Evolutionary conservation across 495 filamentous ascomycete genomes (phyloP).

Genomic region (Penicillium ucsense): DNA sequence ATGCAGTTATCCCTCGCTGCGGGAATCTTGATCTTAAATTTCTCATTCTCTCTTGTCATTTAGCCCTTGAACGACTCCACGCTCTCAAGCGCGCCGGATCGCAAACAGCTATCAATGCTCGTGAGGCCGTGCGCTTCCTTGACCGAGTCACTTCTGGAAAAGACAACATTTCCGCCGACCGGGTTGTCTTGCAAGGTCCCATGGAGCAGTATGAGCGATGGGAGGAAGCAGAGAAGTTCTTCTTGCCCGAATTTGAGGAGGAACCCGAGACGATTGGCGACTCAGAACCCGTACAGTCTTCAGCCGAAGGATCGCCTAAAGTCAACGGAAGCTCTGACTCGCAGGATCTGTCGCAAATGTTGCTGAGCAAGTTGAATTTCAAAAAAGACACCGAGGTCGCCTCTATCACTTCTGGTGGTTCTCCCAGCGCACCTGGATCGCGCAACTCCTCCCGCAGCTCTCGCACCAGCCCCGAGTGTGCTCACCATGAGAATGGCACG

Average conservation of each 20-base stretch:
- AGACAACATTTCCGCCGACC: conserved; percentile 36
- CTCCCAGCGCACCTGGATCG: conserved; percentile 33
- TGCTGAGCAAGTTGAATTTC: conserved; percentile 43
- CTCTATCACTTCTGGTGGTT: conserved; percentile 42
- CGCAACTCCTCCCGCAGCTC: conserved; percentile 43
- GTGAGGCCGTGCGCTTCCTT: conserved; percentile 55
- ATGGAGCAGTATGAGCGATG: conserved; percentile 50
- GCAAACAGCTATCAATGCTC: conserved; percentile 49
- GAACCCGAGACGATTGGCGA: conserved; percentile 24
- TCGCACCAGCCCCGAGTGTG: conserved; percentile 40
- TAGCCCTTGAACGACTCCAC: conserved; percentile 49
- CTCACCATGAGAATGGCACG: conserved; percentile 22
- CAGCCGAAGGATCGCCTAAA: conserved; percentile 8
- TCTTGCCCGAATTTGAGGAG: conserved; percentile 44
- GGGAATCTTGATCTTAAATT: conserved; percentile 4
- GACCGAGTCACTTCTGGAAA: conserved; percentile 51
- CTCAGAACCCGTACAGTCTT: conserved; percentile 7
- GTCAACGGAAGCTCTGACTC: conserved; percentile 8
- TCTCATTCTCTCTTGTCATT: conserved; percentile 8
- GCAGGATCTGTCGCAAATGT: conserved; percentile 40
- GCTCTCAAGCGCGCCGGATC: conserved; percentile 48
- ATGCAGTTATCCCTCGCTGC: not conserved
- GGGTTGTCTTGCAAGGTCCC: conserved; percentile 45
- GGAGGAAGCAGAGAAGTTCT: conserved; percentile 53
- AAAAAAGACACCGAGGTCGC: conserved; percentile 37